phyloP scores from a whole-genome alignment of 352 stramenopile species.

The Thalassiosira livingstoniorum region DNA sequence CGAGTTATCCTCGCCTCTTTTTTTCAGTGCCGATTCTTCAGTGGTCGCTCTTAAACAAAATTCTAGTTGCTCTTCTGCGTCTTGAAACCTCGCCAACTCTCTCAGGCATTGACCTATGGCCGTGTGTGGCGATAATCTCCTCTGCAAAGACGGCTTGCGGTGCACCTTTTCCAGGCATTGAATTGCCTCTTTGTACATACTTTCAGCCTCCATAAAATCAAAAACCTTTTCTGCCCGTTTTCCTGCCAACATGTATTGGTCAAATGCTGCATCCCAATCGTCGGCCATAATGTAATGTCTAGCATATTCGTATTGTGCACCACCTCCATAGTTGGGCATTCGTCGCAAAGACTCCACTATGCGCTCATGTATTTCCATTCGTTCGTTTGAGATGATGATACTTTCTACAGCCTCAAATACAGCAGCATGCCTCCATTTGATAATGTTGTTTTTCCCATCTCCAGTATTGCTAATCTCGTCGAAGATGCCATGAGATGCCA shows the following conservation, averaged over 20 bases:
- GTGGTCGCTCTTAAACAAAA: slow-evolving; percentile 38
- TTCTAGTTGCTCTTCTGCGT: slow-evolving; percentile 52
- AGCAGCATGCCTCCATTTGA: slow-evolving; percentile 51
- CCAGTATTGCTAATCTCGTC: slow-evolving; percentile 26
- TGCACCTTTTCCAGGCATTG: slow-evolving; percentile 15
- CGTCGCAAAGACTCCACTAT: slow-evolving; percentile 33
- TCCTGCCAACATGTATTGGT: slow-evolving; percentile 53
- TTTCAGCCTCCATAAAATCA: slow-evolving; percentile 45
- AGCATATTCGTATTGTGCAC: slow-evolving; percentile 23
- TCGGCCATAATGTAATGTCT: slow-evolving; percentile 45
- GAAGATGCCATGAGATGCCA: slow-evolving; percentile 42
- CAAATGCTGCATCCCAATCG: slow-evolving; percentile 42
- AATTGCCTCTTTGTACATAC: slow-evolving; percentile 46
- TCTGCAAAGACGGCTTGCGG: slow-evolving; percentile 21
- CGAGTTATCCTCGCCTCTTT: slow-evolving; percentile 7
- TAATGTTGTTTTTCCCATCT: slow-evolving; percentile 14
- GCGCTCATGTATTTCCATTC: slow-evolving; percentile 48
- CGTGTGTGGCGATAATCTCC: slow-evolving; percentile 22
- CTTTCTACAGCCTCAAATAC: slow-evolving; percentile 54
- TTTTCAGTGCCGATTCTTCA: slow-evolving; percentile 24
- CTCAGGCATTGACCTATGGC: slow-evolving; percentile 33
- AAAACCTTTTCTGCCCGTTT: slow-evolving; percentile 38
- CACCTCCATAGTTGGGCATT: slow-evolving; percentile 2
- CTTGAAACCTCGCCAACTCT: slow-evolving; percentile 54
- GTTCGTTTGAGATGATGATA: slow-evolving; percentile 55